These are phyloP conservation scores for Wickerhamomyces sydowiorum DNA, from an alignment of 805 yeast species.

Conservation along the genomic window DNA sequence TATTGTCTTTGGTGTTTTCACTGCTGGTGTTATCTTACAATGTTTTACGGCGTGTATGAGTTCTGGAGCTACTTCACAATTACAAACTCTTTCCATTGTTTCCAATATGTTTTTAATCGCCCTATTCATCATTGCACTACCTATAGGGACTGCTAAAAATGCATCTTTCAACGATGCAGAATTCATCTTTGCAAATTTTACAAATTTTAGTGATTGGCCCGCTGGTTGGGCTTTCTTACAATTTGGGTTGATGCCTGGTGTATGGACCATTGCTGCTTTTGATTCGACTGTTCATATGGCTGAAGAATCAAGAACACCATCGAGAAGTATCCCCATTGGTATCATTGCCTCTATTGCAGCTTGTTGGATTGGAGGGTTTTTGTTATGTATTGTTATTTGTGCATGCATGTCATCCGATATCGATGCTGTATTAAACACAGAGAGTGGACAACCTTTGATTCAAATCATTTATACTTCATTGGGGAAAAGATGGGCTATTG, in stretches of 20 bases:
- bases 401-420: constrained; percentile 49
- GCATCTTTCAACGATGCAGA: constrained; percentile 40
- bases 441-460: constrained; percentile 59
- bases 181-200: constrained; percentile 48
- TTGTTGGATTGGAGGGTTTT: constrained; percentile 54
- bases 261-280: constrained; percentile 75
- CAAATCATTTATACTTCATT: constrained; percentile 57
- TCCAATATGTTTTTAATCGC: constrained; percentile 45
- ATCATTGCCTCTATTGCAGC: constrained; percentile 50
- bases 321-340: constrained; percentile 60
- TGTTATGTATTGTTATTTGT: constrained; percentile 44
- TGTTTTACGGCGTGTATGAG: constrained; percentile 44
- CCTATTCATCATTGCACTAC: constrained; percentile 51
- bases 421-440: constrained; percentile 32
- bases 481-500: constrained; percentile 64
- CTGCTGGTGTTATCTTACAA: constrained; percentile 46
- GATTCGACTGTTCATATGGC: constrained; percentile 71
- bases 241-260: constrained; percentile 57
- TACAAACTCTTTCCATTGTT: constrained; percentile 50
- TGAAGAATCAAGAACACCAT: constrained; percentile 65
- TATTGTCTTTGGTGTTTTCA: constrained; percentile 55
- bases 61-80: constrained; percentile 43
- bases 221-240: constrained; percentile 51
- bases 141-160: constrained; percentile 38
- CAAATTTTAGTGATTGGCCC: constrained; percentile 49